Conservation (phyloP, 768 basidiomycete genomes). For the Lactifluus piperatus region DNA sequence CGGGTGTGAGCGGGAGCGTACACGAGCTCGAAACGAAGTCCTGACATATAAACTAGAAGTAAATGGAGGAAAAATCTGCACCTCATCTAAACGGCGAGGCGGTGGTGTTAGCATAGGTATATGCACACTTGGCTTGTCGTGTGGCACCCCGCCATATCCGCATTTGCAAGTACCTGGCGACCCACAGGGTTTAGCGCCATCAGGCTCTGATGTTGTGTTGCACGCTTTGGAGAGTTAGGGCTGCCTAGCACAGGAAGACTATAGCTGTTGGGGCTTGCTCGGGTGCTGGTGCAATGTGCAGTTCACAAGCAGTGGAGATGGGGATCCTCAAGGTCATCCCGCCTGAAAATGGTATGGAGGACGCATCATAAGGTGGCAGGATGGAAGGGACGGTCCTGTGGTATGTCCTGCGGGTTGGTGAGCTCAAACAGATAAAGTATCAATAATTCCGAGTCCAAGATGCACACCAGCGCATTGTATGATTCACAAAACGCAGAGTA, state of each 20-base stretch:
- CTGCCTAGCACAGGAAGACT: constrained; percentile 48
- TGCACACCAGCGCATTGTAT: background rate
- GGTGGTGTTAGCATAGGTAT: background rate
- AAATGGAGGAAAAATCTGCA: background rate
- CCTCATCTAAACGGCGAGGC: background rate
- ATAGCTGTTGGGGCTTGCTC: constrained; percentile 48
- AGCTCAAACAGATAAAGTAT: constrained; percentile 50
- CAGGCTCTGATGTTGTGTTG: constrained; percentile 37
- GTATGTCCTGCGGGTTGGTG: constrained; percentile 54
- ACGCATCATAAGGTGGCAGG: background rate
- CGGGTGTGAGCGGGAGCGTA: constrained; percentile 46
- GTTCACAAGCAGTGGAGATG: constrained; percentile 52
- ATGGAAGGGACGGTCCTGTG: constrained; percentile 29
- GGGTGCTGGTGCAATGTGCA: constrained; percentile 53
- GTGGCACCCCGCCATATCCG: constrained; percentile 63
- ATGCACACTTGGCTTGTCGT: constrained; percentile 57
- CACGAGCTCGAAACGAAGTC: constrained; percentile 49
- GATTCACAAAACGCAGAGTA: too few species aligned
- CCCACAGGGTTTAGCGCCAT: constrained; percentile 47
- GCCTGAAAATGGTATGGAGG: background rate
- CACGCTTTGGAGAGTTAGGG: constrained; percentile 44
- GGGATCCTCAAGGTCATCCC: constrained; percentile 53
- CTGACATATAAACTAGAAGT: constrained; percentile 43
- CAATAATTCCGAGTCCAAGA: constrained; percentile 43
- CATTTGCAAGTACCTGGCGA: constrained; percentile 64